Evolutionary conservation across 1,284 basidiomycete species (phyloP).

Genomic region (Termitomyces sp.): DNA sequence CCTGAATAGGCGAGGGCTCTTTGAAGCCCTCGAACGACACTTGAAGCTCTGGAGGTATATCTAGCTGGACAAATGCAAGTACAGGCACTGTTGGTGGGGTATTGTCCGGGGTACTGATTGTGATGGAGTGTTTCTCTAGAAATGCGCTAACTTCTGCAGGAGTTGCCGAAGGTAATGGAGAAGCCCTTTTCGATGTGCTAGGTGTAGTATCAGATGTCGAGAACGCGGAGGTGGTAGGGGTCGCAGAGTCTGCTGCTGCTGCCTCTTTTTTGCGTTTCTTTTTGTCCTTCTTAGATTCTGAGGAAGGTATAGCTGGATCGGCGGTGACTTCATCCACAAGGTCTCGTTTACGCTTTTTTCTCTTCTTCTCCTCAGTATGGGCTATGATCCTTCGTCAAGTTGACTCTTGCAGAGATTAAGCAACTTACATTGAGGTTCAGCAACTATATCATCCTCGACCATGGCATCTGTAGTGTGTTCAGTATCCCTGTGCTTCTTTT

Average conservation of each 20-base stretch:
- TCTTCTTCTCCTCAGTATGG: slow-evolving; percentile 22
- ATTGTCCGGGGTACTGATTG: slow-evolving; percentile 54
- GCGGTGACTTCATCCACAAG: slow-evolving; percentile 7
- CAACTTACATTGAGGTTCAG: slow-evolving; percentile 20
- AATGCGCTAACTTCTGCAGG: slow-evolving; percentile 54
- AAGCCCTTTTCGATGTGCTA: slow-evolving; percentile 14
- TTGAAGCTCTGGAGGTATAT: slow-evolving; percentile 61
- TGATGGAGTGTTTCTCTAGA: slow-evolving; percentile 70
- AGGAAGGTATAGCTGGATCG: background rate
- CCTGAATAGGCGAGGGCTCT: slow-evolving; percentile 93
- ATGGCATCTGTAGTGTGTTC: background rate
- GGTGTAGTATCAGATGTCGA: slow-evolving; percentile 18
- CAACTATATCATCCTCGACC: slow-evolving; percentile 15
- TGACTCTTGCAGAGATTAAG: background rate
- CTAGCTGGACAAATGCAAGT: slow-evolving; percentile 72
- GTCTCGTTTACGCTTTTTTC: slow-evolving; percentile 27
- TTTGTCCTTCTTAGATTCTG: slow-evolving; percentile 18
- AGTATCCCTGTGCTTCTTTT: slow-evolving; percentile 11
- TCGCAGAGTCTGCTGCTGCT: slow-evolving; percentile 1
- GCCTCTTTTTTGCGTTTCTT: slow-evolving; percentile 20
- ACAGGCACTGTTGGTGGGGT: slow-evolving; percentile 58
- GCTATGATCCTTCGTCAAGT: slow-evolving; percentile 4
- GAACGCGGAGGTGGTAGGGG: slow-evolving; percentile 7
- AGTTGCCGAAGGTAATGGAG: slow-evolving; percentile 23
- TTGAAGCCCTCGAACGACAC: slow-evolving; percentile 68